A percentile compares a stretch with the other conserved stretches of the same genome.
Evolutionary conservation across 192 early-diverging fungal genomes (phyloP).

Genomic region (Helicostylum pulchrum): DNA sequence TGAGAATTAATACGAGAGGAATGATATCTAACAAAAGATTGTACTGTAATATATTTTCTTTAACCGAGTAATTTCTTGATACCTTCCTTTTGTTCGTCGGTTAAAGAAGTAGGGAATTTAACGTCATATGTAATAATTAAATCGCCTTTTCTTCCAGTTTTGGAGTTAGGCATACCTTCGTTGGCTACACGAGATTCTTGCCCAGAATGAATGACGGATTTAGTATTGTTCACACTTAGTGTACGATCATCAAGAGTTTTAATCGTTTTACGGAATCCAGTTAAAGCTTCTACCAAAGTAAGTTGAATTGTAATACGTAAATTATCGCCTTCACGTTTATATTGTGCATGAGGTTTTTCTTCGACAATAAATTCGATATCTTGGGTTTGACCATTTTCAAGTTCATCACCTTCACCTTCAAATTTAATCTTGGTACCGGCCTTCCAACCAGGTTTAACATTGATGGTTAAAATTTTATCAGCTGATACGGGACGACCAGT

Average conservation of each 20-base stretch:
- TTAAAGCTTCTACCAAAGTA: slow-evolving; percentile 72
- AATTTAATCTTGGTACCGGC: slow-evolving; percentile 96
- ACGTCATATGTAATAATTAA: slow-evolving; percentile 79
- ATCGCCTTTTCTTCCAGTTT: slow-evolving; percentile 83
- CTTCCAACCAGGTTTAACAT: slow-evolving; percentile 96
- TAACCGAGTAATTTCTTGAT: slow-evolving; percentile 45
- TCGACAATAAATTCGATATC: slow-evolving; percentile 94
- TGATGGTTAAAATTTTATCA: slow-evolving; percentile 83
- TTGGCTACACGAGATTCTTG: slow-evolving; percentile 67
- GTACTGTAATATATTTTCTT: background rate
- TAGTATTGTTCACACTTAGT: slow-evolving; percentile 61
- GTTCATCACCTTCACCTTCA: slow-evolving; percentile 84
- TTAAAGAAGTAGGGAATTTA: slow-evolving; percentile 71
- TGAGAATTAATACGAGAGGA: no score
- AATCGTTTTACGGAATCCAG: slow-evolving; percentile 74
- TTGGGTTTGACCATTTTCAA: slow-evolving; percentile 70
- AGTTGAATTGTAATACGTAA: slow-evolving; percentile 64
- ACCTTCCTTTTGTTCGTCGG: slow-evolving; percentile 67
- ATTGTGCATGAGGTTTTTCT: slow-evolving; percentile 86
- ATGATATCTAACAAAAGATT: no score
- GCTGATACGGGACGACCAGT: slow-evolving; percentile 42
- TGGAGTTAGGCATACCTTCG: slow-evolving; percentile 95
- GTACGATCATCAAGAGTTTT: slow-evolving; percentile 73
- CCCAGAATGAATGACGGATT: slow-evolving; percentile 66
- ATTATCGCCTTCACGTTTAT: slow-evolving; percentile 88